Conservation (phyloP, 805 yeast genomes). For the Hanseniaspora valbyensis region DNA sequence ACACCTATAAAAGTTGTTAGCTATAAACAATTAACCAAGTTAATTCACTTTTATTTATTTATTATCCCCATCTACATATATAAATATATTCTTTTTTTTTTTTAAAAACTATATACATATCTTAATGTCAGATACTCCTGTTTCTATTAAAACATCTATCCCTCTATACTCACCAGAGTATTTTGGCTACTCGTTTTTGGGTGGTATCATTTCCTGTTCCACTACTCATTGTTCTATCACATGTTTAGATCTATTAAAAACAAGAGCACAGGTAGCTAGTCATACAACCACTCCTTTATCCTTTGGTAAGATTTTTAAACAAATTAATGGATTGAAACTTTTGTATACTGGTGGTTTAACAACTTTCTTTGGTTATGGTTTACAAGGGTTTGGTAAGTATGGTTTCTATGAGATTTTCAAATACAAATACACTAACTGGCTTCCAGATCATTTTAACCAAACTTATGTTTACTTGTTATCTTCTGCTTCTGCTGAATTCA, state of each 20-base stretch:
- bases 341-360: constrained; percentile 86
- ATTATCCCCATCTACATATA: too few species aligned
- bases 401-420: constrained; percentile 91
- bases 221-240: constrained; percentile 92
- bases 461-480: constrained; percentile 69
- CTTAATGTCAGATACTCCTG: neutral
- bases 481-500: constrained; percentile 85
- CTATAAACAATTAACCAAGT: too few species aligned
- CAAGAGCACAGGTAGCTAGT: constrained; percentile 82
- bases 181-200: constrained; percentile 41
- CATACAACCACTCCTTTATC: constrained; percentile 26
- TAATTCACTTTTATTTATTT: too few species aligned
- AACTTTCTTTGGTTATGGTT: constrained; percentile 80
- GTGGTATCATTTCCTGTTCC: constrained; percentile 78
- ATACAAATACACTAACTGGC: constrained; percentile 54
- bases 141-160: neutral
- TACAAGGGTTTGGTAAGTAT: constrained; percentile 96
- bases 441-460: constrained; percentile 52
- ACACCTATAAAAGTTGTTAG: too few species aligned
- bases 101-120: neutral
- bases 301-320: constrained; percentile 1
- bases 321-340: constrained; percentile 54
- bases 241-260: constrained; percentile 86
- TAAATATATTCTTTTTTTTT: too few species aligned
- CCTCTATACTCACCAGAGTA: constrained; percentile 21